These are phyloP conservation scores for Pleurotus salmoneostramineus DNA, from an alignment of 768 basidiomycete species.

Conservation along the genomic window DNA sequence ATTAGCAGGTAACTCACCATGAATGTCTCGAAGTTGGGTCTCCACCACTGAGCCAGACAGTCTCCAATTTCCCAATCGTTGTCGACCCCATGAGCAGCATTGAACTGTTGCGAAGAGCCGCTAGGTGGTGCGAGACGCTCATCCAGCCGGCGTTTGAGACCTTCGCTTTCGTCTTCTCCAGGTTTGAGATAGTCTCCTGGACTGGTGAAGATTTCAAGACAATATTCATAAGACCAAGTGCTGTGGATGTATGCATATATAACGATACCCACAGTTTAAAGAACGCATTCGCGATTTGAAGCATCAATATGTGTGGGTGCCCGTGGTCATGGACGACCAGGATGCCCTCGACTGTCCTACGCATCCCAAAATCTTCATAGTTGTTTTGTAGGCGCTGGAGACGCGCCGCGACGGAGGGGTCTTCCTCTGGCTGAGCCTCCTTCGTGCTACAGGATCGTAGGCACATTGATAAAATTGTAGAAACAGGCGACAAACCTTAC, in stretches of 20 bases:
- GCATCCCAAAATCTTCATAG: conserved; percentile 96
- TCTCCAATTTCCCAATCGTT: conserved; percentile 97
- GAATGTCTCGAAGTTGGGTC: conserved; percentile 98
- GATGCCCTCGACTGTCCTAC: conserved; percentile 89
- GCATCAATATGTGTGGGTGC: conserved; percentile 95
- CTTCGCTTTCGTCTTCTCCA: conserved; percentile 89
- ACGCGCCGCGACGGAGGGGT: conserved; percentile 92
- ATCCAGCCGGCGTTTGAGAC: conserved; percentile 85
- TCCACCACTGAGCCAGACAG: conserved; percentile 97
- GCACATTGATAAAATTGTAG: not conserved
- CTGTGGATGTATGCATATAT: not conserved
- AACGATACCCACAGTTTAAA: conserved; percentile 84
- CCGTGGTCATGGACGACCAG: conserved; percentile 95
- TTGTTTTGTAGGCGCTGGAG: conserved; percentile 93
- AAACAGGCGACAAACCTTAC: conserved; percentile 25
- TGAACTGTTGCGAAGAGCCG: conserved; percentile 64
- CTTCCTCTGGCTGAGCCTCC: conserved; percentile 96
- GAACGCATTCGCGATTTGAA: conserved; percentile 98
- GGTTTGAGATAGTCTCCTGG: conserved; percentile 99
- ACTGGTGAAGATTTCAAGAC: conserved; percentile 32
- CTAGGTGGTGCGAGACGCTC: conserved; percentile 81
- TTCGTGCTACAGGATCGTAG: conserved; percentile 61
- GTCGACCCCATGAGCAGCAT: conserved; percentile 70
- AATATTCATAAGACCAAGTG: not conserved
- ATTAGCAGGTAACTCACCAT: conserved; percentile 60